phyloP scores from a whole-genome alignment of 768 basidiomycete species.

The Naganishia antarctica region DNA sequence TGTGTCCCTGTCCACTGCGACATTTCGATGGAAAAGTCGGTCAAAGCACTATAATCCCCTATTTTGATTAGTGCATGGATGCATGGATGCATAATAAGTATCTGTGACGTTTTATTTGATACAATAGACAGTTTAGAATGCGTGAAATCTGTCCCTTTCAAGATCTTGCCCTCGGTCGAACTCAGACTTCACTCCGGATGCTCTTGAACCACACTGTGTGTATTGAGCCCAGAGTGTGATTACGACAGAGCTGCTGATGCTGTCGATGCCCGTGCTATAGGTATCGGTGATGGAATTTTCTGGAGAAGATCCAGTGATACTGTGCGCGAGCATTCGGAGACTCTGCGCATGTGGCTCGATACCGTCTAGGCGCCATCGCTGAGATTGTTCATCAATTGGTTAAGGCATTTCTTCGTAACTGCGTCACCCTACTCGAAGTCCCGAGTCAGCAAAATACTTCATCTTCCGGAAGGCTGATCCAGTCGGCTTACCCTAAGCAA shows the following conservation, averaged over 20 bases:
- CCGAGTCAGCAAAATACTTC: not conserved
- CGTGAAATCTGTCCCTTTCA: not conserved
- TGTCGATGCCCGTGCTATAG: not conserved
- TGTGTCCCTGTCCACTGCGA: too few species aligned
- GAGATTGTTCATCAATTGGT: slow-evolving; percentile 43
- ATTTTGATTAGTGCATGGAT: not conserved
- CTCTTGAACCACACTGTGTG: too few species aligned
- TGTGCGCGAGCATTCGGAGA: not conserved
- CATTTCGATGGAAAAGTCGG: too few species aligned
- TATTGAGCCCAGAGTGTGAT: not conserved
- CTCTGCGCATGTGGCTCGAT: not conserved
- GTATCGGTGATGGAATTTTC: not conserved
- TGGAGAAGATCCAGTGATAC: not conserved
- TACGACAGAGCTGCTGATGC: not conserved
- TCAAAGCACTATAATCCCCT: too few species aligned
- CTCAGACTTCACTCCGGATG: too few species aligned
- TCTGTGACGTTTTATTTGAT: not conserved
- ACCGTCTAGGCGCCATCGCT: slow-evolving; percentile 29
- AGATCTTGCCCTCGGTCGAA: not conserved
- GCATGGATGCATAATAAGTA: not conserved
- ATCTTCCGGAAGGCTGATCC: not conserved
- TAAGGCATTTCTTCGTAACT: slow-evolving; percentile 63
- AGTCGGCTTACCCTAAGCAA: slow-evolving; percentile 71
- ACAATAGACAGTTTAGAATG: not conserved
- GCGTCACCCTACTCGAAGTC: slow-evolving; percentile 69